Conservation (phyloP, 139 green algal genomes). For the Micractinium sp. region DNA sequence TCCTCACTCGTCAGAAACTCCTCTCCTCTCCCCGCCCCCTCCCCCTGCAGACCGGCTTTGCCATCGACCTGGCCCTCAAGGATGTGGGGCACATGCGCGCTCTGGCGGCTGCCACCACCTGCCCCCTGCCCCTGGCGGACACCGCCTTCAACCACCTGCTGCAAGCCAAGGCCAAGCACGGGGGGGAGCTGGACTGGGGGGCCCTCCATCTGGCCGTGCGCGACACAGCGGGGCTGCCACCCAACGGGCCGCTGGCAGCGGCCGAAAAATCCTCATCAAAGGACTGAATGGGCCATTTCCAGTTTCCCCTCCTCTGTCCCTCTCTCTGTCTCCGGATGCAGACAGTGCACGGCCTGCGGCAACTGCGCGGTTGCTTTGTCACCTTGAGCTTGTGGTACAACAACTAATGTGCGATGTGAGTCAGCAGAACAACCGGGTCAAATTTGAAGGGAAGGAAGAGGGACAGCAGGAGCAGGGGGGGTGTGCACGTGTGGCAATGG, state of each 20-base stretch:
- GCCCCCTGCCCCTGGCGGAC: slow-evolving; percentile 39
- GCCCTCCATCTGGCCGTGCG: slow-evolving; percentile 31
- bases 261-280: no score
- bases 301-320: no score
- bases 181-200: slow-evolving; percentile 36
- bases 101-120: slow-evolving; percentile 9
- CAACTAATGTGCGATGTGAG: no score
- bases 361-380: no score
- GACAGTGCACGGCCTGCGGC: no score
- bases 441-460: not conserved
- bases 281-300: no score
- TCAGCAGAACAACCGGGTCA: no score
- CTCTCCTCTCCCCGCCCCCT: not conserved
- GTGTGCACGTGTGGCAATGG: not conserved
- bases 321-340: no score
- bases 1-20: no score
- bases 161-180: slow-evolving; percentile 15
- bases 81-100: slow-evolving; percentile 40
- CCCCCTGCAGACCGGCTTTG: slow-evolving; percentile 30
- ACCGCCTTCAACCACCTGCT: slow-evolving; percentile 26
- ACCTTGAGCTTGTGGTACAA: no score
- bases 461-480: not conserved
- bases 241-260: slow-evolving; percentile 10
- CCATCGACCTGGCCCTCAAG: slow-evolving; percentile 41
- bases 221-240: slow-evolving; percentile 27